These are phyloP conservation scores for Brassica napus DNA, from an alignment of 345 rosid genomes.

Conservation along the genomic window DNA sequence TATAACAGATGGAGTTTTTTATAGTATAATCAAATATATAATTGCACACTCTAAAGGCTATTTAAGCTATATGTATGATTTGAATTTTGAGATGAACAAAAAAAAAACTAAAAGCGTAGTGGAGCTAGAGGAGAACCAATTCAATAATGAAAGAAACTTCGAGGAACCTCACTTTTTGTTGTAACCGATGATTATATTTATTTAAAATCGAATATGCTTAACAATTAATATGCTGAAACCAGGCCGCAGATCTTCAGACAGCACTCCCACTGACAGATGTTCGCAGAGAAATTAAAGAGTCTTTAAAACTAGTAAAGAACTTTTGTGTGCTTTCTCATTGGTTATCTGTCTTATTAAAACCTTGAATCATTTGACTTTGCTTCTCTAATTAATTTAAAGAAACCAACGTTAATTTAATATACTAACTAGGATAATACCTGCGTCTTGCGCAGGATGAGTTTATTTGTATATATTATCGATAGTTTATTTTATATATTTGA, in stretches of 20 bases:
- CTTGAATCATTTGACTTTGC: constrained; percentile 22
- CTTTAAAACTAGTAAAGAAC: background rate
- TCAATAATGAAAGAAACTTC: constrained; percentile 33
- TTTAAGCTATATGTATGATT: background rate
- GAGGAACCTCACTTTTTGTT: constrained; percentile 20
- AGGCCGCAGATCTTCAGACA: constrained; percentile 19
- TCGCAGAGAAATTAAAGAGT: background rate
- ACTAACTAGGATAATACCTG: background rate
- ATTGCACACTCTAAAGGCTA: background rate
- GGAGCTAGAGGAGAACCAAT: constrained; percentile 10
- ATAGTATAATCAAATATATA: background rate
- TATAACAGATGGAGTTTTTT: background rate
- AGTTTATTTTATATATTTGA: too few species aligned
- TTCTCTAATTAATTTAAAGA: background rate
- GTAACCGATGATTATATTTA: background rate
- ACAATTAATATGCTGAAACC: background rate
- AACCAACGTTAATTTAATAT: background rate
- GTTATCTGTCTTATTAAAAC: background rate
- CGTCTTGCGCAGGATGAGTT: too few species aligned
- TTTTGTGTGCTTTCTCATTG: background rate
- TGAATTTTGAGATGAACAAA: background rate
- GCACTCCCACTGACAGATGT: constrained; percentile 30
- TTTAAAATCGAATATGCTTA: background rate
- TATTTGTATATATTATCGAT: too few species aligned
- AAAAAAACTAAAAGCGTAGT: constrained; percentile 7